Conservation (phyloP, 1,139 yeast genomes). For the Saccharomycopsis hybrid region DNA sequence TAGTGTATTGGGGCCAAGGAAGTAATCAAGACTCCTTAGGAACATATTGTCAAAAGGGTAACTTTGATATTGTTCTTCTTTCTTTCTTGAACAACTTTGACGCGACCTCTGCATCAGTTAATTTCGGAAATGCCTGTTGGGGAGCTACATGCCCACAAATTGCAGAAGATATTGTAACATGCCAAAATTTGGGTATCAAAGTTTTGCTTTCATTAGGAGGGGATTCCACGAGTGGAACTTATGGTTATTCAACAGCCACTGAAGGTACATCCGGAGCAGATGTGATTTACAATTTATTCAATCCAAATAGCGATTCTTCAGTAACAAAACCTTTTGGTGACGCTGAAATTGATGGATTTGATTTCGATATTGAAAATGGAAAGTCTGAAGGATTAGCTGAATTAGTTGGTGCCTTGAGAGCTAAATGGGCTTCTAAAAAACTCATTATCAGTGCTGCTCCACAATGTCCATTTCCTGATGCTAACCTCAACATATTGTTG, state of each 20-base stretch:
- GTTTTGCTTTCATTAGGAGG: constrained; percentile 61
- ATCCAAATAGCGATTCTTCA: constrained; percentile 40
- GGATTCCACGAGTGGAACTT: constrained; percentile 39
- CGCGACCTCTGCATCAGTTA: constrained; percentile 40
- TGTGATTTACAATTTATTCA: constrained; percentile 50
- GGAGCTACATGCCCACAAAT: constrained; percentile 49
- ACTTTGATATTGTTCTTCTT: constrained; percentile 65
- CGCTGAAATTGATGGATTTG: constrained; percentile 31
- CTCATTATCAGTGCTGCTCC: constrained; percentile 92
- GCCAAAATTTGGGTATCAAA: constrained; percentile 60
- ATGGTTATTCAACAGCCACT: constrained; percentile 41
- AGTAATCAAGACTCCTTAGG: constrained; percentile 58
- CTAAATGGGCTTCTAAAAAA: constrained; percentile 50
- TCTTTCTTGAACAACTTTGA: constrained; percentile 53
- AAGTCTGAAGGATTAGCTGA: constrained; percentile 52
- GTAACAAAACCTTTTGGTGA: constrained; percentile 76
- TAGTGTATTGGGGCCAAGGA: constrained; percentile 89
- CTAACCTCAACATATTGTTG: constrained; percentile 65
- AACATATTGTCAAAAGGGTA: constrained; percentile 59
- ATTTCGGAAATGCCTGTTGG: constrained; percentile 64
- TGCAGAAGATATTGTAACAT: constrained; percentile 59
- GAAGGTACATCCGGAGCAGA: constrained; percentile 55
- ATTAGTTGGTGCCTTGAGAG: constrained; percentile 54
- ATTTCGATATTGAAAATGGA: constrained; percentile 24
- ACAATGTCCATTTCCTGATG: constrained; percentile 92